Conservation (phyloP, 352 stramenopile species). For the Phytophthora palmivora region DNA sequence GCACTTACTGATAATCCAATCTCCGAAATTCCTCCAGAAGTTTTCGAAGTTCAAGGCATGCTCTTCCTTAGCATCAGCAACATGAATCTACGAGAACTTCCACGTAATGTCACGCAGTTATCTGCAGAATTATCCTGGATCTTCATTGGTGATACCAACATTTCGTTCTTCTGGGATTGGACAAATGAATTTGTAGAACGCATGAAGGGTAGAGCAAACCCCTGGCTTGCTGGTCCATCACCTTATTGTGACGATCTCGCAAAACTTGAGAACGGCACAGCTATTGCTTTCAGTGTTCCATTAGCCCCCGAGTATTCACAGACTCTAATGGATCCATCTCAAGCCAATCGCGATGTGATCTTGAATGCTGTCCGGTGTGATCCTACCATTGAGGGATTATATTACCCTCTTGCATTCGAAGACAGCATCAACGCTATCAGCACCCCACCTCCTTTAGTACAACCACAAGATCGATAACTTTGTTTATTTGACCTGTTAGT, state of each 20-base stretch:
- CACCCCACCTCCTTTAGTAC: conserved; percentile 3
- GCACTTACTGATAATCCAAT: conserved; percentile 40
- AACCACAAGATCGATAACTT: background rate
- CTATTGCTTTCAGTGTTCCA: conserved; percentile 13
- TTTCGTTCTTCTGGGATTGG: conserved; percentile 34
- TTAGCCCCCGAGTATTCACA: conserved; percentile 24
- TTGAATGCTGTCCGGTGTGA: conserved; percentile 18
- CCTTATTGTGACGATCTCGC: conserved; percentile 28
- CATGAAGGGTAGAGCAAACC: conserved; percentile 5
- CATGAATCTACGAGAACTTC: conserved; percentile 24
- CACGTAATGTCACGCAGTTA: conserved; percentile 23
- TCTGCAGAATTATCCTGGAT: conserved; percentile 11
- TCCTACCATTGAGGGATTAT: conserved; percentile 4
- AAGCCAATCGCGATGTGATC: conserved; percentile 11
- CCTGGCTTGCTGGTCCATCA: conserved; percentile 11
- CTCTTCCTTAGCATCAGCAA: conserved; percentile 21
- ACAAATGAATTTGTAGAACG: conserved; percentile 20
- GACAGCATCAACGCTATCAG: conserved; percentile 29
- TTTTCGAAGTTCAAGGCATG: conserved; percentile 31
- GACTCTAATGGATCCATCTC: conserved; percentile 24
- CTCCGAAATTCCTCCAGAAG: conserved; percentile 15
- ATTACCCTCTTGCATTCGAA: conserved; percentile 26
- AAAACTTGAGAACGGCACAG: conserved; percentile 13
- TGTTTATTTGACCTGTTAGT: background rate
- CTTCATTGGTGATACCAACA: conserved; percentile 13